A percentile compares a stretch with the other conserved stretches of the same genome.
Conservation (phyloP, 2,329 filamentous ascomycete genomes). For the Macrophomina pseudophaseolina region DNA sequence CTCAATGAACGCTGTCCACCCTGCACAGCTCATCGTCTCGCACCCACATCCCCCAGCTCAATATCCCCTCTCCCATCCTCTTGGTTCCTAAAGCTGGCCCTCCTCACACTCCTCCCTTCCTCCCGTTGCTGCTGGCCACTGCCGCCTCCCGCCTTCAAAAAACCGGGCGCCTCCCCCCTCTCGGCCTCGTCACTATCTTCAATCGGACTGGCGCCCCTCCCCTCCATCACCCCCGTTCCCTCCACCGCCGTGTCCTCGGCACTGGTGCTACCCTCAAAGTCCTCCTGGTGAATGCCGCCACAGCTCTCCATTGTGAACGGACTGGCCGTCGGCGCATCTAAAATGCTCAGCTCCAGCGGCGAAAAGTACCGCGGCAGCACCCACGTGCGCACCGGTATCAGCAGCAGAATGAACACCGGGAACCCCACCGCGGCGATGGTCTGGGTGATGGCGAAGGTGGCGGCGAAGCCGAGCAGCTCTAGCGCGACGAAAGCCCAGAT, state of each 20-base stretch:
- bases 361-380: conserved; percentile 59
- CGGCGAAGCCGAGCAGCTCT: conserved; percentile 58
- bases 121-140: conserved; percentile 9
- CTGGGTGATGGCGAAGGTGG: conserved; percentile 63
- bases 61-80: conserved; percentile 27
- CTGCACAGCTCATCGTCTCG: background rate
- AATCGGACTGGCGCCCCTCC: conserved; percentile 24
- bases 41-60: conserved; percentile 30
- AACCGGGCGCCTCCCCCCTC: conserved; percentile 33
- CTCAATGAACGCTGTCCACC: background rate
- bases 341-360: conserved; percentile 52
- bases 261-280: background rate
- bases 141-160: conserved; percentile 10
- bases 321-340: conserved; percentile 61
- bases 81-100: conserved; percentile 32
- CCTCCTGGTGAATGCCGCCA: conserved; percentile 44
- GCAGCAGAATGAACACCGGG: conserved; percentile 61
- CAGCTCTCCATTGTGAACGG: conserved; percentile 59
- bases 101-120: conserved; percentile 29
- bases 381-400: conserved; percentile 61
- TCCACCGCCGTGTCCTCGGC: background rate
- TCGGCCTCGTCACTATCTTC: conserved; percentile 37
- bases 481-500: conserved; percentile 58
- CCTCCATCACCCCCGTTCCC: no score
- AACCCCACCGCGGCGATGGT: conserved; percentile 66